Percentiles rank a stretch among this genome's conserved stretches.
phyloP scores from a whole-genome alignment of 768 basidiomycete genomes.

The Lepiota subincarnata region DNA sequence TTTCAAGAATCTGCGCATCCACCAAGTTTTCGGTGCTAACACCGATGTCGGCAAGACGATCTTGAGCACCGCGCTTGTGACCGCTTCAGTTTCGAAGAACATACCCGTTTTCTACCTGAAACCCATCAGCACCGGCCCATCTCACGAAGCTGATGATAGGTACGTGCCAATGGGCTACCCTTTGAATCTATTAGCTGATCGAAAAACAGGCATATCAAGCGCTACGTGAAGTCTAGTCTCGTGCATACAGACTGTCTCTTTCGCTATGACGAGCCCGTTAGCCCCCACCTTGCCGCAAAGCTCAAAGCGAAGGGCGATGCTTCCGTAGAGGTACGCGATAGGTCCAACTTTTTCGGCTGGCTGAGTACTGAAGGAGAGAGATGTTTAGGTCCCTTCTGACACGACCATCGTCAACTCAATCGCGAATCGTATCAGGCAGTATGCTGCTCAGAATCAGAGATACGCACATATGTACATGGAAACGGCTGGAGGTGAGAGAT shows the following conservation, averaged over 20 bases:
- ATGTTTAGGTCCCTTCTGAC: constrained; percentile 55
- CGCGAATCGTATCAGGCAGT: constrained; percentile 53
- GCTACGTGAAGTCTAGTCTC: constrained; percentile 38
- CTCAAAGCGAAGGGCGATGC: constrained; percentile 33
- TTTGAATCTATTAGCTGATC: not conserved
- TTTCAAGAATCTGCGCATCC: constrained; percentile 79
- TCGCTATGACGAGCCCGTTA: constrained; percentile 84
- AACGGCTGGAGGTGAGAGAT: constrained; percentile 86
- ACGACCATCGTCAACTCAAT: constrained; percentile 62
- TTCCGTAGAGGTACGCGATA: constrained; percentile 24
- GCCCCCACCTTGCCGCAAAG: constrained; percentile 84
- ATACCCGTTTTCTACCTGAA: constrained; percentile 70
- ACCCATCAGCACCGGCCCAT: constrained; percentile 86
- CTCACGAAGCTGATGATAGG: constrained; percentile 81
- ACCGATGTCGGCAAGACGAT: constrained; percentile 96
- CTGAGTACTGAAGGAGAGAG: not conserved
- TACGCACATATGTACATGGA: constrained; percentile 76
- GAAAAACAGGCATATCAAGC: constrained; percentile 57
- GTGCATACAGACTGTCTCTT: constrained; percentile 72
- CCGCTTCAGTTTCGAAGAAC: constrained; percentile 61
- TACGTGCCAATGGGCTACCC: constrained; percentile 30
- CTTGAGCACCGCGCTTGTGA: constrained; percentile 77
- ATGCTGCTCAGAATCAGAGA: constrained; percentile 32
- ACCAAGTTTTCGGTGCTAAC: constrained; percentile 94
- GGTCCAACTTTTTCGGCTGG: not conserved